Evolutionary conservation across 2,329 filamentous ascomycete genomes (phyloP).

Genomic region (Fusarium mexicanum): DNA sequence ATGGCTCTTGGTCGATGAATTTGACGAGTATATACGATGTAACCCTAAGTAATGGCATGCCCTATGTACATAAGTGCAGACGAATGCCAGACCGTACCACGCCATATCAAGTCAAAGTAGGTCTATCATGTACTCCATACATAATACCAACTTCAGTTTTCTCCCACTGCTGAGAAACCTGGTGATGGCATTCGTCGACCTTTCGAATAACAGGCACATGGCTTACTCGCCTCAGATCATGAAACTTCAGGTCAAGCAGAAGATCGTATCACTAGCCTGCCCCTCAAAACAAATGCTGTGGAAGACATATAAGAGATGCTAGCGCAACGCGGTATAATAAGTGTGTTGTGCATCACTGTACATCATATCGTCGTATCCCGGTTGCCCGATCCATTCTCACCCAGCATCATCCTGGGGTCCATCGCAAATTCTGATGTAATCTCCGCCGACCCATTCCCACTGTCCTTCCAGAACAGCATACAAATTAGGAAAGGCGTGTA

Average conservation of each 20-base stretch:
- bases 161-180: conserved; percentile 10
- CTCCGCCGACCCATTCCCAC: conserved; percentile 29
- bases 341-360: background rate
- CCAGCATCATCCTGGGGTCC: conserved; percentile 32
- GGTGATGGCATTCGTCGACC: conserved; percentile 17
- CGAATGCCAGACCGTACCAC: background rate
- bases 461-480: conserved; percentile 36
- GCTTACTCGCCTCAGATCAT: background rate
- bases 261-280: background rate
- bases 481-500: conserved; percentile 9
- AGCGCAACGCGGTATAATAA: background rate
- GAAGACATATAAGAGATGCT: background rate
- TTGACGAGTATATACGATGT: conserved; percentile 10
- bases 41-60: background rate
- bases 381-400: conserved; percentile 6
- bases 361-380: conserved; percentile 23
- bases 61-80: background rate
- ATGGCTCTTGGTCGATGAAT: conserved; percentile 13
- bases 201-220: background rate
- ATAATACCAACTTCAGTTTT: background rate
- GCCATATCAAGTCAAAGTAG: background rate
- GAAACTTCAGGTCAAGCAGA: background rate
- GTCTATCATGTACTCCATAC: background rate
- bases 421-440: conserved; percentile 39
- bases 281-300: background rate